A percentile compares a stretch with the other conserved stretches of the same genome.
phyloP scores from a whole-genome alignment of 2,329 filamentous ascomycete genomes.

The Neopestalotiopsis sp. region DNA sequence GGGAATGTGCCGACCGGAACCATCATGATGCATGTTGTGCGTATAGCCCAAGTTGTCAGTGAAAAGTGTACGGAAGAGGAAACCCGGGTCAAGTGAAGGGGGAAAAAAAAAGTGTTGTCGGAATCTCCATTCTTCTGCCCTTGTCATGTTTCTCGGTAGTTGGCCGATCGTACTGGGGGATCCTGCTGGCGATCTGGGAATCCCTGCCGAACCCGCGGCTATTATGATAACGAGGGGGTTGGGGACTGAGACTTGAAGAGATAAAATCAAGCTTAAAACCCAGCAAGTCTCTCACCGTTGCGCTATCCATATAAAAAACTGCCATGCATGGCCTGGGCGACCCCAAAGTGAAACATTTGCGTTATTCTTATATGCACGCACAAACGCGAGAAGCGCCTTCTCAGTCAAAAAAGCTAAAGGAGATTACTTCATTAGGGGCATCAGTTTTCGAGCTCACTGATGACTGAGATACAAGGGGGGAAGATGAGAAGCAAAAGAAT shows the following conservation, averaged over 20 bases:
- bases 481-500: neutral
- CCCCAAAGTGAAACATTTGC: neutral
- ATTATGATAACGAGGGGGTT: neutral
- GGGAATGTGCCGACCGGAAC: neutral
- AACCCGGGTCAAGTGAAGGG: too few relatives aligned
- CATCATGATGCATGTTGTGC: neutral
- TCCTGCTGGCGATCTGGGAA: neutral
- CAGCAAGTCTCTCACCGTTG: neutral
- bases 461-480: neutral
- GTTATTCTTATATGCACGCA: neutral
- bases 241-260: neutral
- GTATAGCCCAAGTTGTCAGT: neutral
- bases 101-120: neutral
- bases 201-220: neutral
- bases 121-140: neutral
- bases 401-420: neutral
- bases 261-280: constrained; percentile 3
- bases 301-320: neutral
- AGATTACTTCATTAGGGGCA: neutral
- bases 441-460: neutral
- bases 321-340: neutral
- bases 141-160: constrained; percentile 10
- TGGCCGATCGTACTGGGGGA: constrained; percentile 7
- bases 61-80: neutral
- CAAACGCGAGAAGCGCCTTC: neutral